phyloP scores from a whole-genome alignment of 2,329 filamentous ascomycete species.

The Fusarium phyllophilum region DNA sequence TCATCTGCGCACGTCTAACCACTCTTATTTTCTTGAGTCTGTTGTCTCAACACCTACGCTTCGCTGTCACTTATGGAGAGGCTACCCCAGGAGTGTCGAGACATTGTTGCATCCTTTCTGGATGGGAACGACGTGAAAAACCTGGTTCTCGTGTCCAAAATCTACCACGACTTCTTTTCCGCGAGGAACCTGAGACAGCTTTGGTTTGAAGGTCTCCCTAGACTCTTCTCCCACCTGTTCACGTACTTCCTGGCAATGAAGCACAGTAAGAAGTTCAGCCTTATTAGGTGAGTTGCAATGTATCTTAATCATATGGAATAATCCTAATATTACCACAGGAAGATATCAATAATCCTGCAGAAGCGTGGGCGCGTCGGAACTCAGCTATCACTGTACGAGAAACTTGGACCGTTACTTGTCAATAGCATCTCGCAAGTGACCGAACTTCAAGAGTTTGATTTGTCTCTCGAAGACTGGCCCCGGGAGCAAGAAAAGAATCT shows the following conservation, averaged over 20 bases:
- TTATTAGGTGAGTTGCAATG: background rate
- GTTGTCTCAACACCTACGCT: background rate
- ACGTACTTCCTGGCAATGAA: background rate
- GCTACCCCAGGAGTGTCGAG: background rate
- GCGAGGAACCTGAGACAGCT: background rate
- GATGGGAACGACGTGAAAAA: background rate
- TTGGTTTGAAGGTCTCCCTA: background rate
- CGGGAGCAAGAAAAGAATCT: background rate
- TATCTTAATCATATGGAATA: background rate
- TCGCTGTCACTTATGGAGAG: background rate
- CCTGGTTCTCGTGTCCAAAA: background rate
- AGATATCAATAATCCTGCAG: background rate
- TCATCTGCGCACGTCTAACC: background rate
- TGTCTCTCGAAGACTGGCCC: background rate
- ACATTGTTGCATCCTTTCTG: background rate
- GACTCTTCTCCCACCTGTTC: background rate
- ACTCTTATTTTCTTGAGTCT: background rate
- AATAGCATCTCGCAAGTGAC: background rate
- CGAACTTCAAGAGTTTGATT: background rate
- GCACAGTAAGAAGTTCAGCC: background rate
- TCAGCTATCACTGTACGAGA: background rate
- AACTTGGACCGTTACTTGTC: background rate
- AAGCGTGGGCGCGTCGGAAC: background rate
- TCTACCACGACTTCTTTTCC: background rate
- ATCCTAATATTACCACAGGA: background rate